phyloP scores from a whole-genome alignment of 441 rosid genomes.

The Aleurites moluccanus region DNA sequence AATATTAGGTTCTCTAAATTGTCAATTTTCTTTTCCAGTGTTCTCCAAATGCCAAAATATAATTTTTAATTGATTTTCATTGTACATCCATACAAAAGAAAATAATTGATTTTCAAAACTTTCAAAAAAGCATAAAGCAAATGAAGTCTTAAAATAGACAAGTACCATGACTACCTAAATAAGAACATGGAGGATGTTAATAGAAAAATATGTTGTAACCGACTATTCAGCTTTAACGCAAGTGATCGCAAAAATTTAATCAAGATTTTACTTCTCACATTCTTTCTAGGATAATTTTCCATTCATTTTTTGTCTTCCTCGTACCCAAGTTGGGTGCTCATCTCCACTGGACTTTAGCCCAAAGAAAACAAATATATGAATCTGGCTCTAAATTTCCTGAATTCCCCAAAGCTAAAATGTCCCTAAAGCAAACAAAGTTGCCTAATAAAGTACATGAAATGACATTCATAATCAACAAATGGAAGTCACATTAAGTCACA shows the following conservation, averaged over 20 bases:
- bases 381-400: not conserved
- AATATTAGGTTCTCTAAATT: not conserved
- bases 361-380: not conserved
- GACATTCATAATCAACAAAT: not conserved
- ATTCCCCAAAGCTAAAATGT: not conserved
- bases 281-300: not conserved
- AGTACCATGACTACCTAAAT: not conserved
- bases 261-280: not conserved
- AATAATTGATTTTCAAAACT: not conserved
- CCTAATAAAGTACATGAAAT: not conserved
- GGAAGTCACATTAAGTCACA: not conserved
- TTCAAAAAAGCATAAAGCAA: not conserved
- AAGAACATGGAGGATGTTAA: not conserved
- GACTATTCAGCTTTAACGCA: not conserved
- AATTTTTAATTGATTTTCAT: not conserved
- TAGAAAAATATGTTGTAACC: not conserved
- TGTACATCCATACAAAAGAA: not conserved
- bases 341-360: not conserved
- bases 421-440: not conserved
- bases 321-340: not conserved
- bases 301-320: not conserved
- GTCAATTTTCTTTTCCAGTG: not conserved
- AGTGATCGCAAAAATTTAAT: not conserved
- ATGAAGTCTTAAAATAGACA: not conserved
- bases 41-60: not conserved